Conservation (phyloP, 371 early-diverging fungal genomes). For the Apophysomyces variabilis region DNA sequence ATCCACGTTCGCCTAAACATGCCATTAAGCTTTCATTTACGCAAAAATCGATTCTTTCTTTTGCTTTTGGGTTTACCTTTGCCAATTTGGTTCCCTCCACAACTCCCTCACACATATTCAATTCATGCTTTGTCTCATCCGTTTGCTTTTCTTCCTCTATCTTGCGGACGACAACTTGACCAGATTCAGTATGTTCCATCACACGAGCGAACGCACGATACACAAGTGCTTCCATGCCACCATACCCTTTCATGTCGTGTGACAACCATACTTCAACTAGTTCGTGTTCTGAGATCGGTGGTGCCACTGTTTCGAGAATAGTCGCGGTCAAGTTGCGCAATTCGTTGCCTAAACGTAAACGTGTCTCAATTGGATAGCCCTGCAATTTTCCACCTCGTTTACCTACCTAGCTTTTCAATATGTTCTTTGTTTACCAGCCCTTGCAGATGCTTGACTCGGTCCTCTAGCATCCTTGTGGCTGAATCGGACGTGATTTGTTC, state of each 20-base stretch:
- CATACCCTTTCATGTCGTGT: conserved; percentile 68
- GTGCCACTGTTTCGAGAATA: conserved; percentile 67
- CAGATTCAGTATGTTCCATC: conserved; percentile 73
- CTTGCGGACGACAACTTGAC: conserved; percentile 66
- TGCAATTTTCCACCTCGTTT: not conserved
- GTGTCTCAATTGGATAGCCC: not conserved
- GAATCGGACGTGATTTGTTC: conserved; percentile 49
- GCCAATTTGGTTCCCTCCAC: conserved; percentile 62
- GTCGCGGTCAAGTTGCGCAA: conserved; percentile 55
- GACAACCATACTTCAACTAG: conserved; percentile 69
- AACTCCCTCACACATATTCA: conserved; percentile 65
- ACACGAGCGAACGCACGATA: conserved; percentile 67
- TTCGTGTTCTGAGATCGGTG: conserved; percentile 72
- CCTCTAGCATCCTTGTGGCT: conserved; percentile 60
- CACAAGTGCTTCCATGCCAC: conserved; percentile 61
- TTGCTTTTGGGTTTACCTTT: conserved; percentile 33
- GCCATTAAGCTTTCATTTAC: not conserved
- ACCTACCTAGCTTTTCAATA: conserved; percentile 64
- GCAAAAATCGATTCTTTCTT: not conserved
- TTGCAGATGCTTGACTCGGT: conserved; percentile 55
- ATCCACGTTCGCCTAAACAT: conserved; percentile 54
- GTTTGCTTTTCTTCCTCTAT: conserved; percentile 37
- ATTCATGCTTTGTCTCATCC: conserved; percentile 43
- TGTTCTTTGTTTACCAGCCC: conserved; percentile 65
- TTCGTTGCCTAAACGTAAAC: conserved; percentile 40